Evolutionary conservation across 1,284 basidiomycete species (phyloP), one percentile per base, ranked within the genome.

Genomic region (Apiotrichum brassicae): DNA sequence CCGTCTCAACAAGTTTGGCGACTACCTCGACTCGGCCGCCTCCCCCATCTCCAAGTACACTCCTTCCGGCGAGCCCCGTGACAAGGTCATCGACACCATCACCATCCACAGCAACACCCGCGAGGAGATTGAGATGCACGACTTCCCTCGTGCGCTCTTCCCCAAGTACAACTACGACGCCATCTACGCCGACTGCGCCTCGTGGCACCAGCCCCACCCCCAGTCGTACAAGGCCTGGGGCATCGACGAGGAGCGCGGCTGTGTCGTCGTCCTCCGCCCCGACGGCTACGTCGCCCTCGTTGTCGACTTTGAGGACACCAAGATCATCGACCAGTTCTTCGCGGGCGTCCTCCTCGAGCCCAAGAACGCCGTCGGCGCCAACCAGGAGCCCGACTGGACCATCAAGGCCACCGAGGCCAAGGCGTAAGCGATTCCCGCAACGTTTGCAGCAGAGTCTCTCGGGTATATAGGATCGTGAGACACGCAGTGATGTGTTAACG

Each of bases 191-290:
- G 54, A 56, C 54, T 43, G 40, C 32, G 47, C 34, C 40, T 39
- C 50, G 33, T 56, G 48, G 47, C 54, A 47, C 54, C 52, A 39
- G 54, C 54, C 26, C 57, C 35, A 46, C 43, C 24, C 40, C 30
- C 34, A 51, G 16, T 33, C 49, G 23, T 52, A 66, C 50, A 52
- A 61, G 34, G 41, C 35, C 4, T 65, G 60, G 46, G 66, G 66
- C 16, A 52, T 68, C 33, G 59, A 64, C 44, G 28, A 43, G 3
- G 33, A 46, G 38, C 43, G 43, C 24, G 65, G 66, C 23, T 57
- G 54, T 2, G 43, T 66, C 9, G 44, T 64, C 6, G 63, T 66
- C 23, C 39, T 65, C 36, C 55, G 66, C 26, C 66, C 66, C 19
- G 66, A 68, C 51, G 63, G 65, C 13, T 60, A 59, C 39, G 40